These are phyloP conservation scores for Kluyveromyces dobzhanskii DNA, from an alignment of 805 yeast genomes.

Conservation along the genomic window DNA sequence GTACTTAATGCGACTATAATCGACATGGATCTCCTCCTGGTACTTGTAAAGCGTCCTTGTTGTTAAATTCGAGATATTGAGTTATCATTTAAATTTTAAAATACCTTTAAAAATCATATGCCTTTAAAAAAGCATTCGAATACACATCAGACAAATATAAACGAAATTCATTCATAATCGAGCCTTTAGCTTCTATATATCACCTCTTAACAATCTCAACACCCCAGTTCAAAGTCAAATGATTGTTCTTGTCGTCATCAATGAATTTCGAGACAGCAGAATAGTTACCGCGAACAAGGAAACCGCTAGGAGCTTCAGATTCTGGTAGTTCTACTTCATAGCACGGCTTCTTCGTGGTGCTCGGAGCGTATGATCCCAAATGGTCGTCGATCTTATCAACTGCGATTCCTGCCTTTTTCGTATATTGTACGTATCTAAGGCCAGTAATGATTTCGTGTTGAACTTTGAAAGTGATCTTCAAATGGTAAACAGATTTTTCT, in stretches of 20 bases:
- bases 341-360: conserved; percentile 68
- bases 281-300: conserved; percentile 81
- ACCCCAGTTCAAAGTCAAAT: conserved; percentile 75
- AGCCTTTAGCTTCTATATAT: too few species aligned
- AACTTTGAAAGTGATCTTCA: conserved; percentile 68
- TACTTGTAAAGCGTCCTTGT: too few species aligned
- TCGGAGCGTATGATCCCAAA: conserved; percentile 86
- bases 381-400: conserved; percentile 84
- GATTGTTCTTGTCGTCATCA: conserved; percentile 76
- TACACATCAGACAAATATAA: too few species aligned
- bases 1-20: too few species aligned
- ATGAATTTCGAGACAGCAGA: conserved; percentile 73
- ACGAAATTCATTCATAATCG: too few species aligned
- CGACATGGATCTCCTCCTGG: too few species aligned
- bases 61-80: too few species aligned
- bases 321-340: conserved; percentile 55
- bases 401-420: conserved; percentile 80
- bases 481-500: conserved; percentile 66
- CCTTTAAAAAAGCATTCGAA: too few species aligned
- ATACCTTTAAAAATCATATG: too few species aligned
- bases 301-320: conserved; percentile 87
- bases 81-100: too few species aligned
- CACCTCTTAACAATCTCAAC: conserved; percentile 66
- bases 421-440: conserved; percentile 71
- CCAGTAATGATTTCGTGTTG: conserved; percentile 92